Evolutionary conservation across 139 green algal genomes (phyloP).

Genomic region (Chlorella sp.): DNA sequence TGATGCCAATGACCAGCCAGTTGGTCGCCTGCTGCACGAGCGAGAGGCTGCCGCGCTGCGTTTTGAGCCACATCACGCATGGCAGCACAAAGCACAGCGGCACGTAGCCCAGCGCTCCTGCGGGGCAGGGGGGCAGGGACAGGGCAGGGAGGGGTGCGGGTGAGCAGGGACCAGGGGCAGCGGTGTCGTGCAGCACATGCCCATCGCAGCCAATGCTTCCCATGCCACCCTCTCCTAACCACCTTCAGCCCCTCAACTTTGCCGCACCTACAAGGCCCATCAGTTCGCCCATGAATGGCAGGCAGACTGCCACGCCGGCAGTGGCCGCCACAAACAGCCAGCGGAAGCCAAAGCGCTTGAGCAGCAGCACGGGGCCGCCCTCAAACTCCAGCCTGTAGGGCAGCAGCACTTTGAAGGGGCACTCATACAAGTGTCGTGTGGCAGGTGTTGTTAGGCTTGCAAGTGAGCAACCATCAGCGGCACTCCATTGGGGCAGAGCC

Average conservation of each 20-base stretch:
- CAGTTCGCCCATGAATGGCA: slow-evolving; percentile 22
- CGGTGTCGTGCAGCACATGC: no score
- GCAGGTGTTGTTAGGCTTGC: no score
- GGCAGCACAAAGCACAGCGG: slow-evolving; percentile 34
- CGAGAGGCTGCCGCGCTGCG: not conserved
- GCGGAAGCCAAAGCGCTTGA: slow-evolving; percentile 28
- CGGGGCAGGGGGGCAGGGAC: no score
- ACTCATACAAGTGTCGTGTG: no score
- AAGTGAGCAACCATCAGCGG: no score
- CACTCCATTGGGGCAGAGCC: no score
- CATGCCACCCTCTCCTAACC: no score
- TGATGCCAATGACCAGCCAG: not conserved
- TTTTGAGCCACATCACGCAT: slow-evolving; percentile 12
- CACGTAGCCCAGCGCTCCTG: slow-evolving; percentile 25
- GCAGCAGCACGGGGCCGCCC: not conserved
- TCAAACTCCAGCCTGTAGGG: slow-evolving; percentile 4
- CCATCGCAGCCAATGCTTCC: no score
- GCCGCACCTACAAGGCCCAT: slow-evolving; percentile 23
- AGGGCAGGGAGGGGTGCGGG: not conserved
- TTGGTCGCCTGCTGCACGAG: no score
- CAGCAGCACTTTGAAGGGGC: not conserved
- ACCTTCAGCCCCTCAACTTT: no score
- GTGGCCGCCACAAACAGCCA: slow-evolving; percentile 22
- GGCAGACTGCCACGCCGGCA: not conserved
- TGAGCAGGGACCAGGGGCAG: no score